A percentile compares a stretch with the other conserved stretches of the same genome.
phyloP scores from a whole-genome alignment of 176 grass and related monocot genomes.

The Hordeum marinum region DNA sequence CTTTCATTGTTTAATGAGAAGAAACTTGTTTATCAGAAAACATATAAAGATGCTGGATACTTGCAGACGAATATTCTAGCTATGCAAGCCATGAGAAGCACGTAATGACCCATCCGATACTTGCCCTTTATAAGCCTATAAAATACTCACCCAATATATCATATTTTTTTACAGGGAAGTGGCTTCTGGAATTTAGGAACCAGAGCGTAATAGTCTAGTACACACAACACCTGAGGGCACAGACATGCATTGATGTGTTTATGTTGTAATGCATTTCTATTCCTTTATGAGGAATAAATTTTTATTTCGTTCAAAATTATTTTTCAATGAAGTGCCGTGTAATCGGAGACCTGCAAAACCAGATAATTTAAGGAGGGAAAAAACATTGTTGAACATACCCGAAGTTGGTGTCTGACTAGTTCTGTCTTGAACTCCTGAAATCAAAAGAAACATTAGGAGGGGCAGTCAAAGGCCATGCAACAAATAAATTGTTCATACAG shows the following conservation, averaged over 20 bases:
- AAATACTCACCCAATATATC: neutral
- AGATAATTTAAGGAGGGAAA: neutral
- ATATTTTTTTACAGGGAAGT: conserved; percentile 2
- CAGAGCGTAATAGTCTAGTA: neutral
- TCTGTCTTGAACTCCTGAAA: conserved; percentile 71
- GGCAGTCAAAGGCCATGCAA: conserved; percentile 21
- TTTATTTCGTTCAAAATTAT: neutral
- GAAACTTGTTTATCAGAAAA: conserved; percentile 1
- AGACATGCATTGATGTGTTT: conserved; percentile 1
- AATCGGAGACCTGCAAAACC: neutral
- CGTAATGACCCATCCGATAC: neutral
- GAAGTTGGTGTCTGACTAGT: conserved; percentile 55
- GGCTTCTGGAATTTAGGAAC: neutral
- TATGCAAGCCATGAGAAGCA: neutral
- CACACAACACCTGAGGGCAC: neutral
- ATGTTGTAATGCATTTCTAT: neutral
- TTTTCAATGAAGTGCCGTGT: neutral
- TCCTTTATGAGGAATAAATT: conserved; percentile 10
- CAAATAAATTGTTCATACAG: neutral
- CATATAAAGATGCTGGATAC: neutral
- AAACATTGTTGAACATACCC: conserved; percentile 44
- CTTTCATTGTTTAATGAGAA: conserved; percentile 1
- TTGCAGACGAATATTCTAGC: conserved; percentile 1
- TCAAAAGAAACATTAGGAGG: neutral
- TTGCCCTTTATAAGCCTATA: neutral